Percentiles rank a stretch among this genome's conserved stretches.
Conservation (phyloP, 371 early-diverging fungal genomes). For the Funneliformis caledonium region DNA sequence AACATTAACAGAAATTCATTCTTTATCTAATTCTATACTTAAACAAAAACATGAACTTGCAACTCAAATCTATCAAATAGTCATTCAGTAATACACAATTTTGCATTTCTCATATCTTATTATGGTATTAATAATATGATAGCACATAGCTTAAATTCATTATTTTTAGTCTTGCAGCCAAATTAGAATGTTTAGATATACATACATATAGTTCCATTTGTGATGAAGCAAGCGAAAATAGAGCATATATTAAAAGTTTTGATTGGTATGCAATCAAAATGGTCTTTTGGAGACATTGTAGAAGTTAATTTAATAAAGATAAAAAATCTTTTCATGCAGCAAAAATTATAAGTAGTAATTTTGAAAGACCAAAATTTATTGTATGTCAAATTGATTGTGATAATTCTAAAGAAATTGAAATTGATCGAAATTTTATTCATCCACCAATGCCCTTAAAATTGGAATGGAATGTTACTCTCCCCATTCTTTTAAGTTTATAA, state of each 20-base stretch:
- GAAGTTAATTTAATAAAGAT: too few species aligned
- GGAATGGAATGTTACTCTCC: not conserved
- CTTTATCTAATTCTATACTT: too few species aligned
- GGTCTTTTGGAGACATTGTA: too few species aligned
- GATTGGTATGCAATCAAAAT: slow-evolving; percentile 4
- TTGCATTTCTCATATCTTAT: too few species aligned
- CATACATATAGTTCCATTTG: not conserved
- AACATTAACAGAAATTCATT: not conserved
- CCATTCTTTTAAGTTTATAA: too few species aligned
- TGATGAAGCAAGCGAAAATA: slow-evolving; percentile 6
- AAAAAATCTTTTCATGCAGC: too few species aligned
- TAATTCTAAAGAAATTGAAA: not conserved
- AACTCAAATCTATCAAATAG: too few species aligned
- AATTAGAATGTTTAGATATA: not conserved
- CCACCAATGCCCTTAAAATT: not conserved
- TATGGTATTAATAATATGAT: not conserved
- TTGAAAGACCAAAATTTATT: slow-evolving; percentile 8
- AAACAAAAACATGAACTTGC: slow-evolving; percentile 1
- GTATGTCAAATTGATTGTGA: not conserved
- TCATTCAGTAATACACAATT: slow-evolving; percentile 14
- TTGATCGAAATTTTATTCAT: not conserved
- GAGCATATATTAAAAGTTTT: slow-evolving; percentile 17
- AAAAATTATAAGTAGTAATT: too few species aligned
- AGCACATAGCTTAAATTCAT: not conserved
- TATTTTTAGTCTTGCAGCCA: slow-evolving; percentile 6